Evolutionary conservation across 208 protist species (phyloP).

Genomic region (Trichomonas vaginalis): DNA sequence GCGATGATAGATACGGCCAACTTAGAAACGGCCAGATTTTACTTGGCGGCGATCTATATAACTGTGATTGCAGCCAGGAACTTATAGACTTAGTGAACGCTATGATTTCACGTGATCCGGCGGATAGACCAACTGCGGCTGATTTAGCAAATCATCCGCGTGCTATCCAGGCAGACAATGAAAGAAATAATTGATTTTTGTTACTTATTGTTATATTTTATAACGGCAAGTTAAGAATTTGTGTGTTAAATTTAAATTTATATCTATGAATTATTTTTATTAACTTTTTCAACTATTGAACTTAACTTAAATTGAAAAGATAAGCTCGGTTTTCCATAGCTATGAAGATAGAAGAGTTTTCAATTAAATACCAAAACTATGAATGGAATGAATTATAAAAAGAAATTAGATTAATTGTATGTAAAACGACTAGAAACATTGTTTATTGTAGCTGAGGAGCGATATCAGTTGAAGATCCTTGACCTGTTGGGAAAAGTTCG

Average conservation of each 20-base stretch:
- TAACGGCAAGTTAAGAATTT: not conserved
- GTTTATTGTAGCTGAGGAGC: too few relatives aligned
- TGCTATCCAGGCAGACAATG: not conserved
- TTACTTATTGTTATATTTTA: not conserved
- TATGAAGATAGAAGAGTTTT: too few relatives aligned
- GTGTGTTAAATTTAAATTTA: not conserved
- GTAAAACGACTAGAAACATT: too few relatives aligned
- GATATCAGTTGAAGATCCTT: too few relatives aligned
- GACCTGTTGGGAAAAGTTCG: not conserved
- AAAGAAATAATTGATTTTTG: not conserved
- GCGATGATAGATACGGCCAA: not conserved
- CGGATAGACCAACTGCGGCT: not conserved
- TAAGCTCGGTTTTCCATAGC: too few relatives aligned
- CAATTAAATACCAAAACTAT: too few relatives aligned
- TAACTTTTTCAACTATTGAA: too few relatives aligned
- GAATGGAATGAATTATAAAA: too few relatives aligned
- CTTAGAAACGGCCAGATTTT: not conserved
- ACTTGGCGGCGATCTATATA: not conserved
- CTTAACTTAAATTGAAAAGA: too few relatives aligned
- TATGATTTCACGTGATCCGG: not conserved
- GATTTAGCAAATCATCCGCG: not conserved
- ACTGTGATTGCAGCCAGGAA: not conserved
- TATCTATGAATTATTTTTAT: too few relatives aligned
- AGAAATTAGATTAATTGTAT: too few relatives aligned
- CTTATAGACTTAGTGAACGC: not conserved